Conservation (phyloP, 2,329 filamentous ascomycete species). For the Hymenoscyphus repandus region DNA sequence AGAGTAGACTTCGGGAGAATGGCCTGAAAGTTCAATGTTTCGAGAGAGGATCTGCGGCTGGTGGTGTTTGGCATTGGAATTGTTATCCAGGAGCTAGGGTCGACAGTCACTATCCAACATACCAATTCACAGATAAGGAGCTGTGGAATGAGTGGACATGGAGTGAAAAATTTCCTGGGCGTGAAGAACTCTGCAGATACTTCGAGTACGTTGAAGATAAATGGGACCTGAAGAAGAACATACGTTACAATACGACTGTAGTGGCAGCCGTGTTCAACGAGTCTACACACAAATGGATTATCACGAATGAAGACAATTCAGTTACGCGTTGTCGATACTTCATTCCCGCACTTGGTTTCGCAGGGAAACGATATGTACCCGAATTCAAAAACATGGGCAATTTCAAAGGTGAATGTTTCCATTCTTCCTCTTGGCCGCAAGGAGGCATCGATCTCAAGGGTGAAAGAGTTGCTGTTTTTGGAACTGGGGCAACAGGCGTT, state of each 20-base stretch:
- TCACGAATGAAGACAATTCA: slow-evolving; percentile 13
- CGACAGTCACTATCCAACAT: slow-evolving; percentile 18
- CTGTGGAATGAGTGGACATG: slow-evolving; percentile 51
- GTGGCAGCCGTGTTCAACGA: slow-evolving; percentile 9
- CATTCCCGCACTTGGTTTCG: slow-evolving; percentile 35
- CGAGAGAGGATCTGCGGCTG: slow-evolving; percentile 46
- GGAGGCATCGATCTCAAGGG: slow-evolving; percentile 43
- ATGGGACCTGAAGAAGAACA: slow-evolving; percentile 45
- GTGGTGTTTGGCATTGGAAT: slow-evolving; percentile 14
- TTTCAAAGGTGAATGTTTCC: slow-evolving; percentile 41
- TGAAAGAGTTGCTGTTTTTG: slow-evolving; percentile 50
- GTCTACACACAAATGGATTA: slow-evolving; percentile 9
- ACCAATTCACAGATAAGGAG: slow-evolving; percentile 26
- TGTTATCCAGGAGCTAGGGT: slow-evolving; percentile 23
- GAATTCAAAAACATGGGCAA: slow-evolving; percentile 33
- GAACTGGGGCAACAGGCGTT: slow-evolving; percentile 51
- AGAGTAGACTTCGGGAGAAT: not conserved
- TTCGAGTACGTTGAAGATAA: slow-evolving; percentile 55
- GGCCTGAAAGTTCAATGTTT: not conserved
- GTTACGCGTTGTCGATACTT: slow-evolving; percentile 13
- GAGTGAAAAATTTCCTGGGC: slow-evolving; percentile 46
- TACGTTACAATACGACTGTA: slow-evolving; percentile 12
- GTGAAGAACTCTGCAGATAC: slow-evolving; percentile 48
- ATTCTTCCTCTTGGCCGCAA: slow-evolving; percentile 51
- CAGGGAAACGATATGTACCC: slow-evolving; percentile 56